phyloP scores from a whole-genome alignment of 345 rosid genomes.

The Alliaria petiolata region DNA sequence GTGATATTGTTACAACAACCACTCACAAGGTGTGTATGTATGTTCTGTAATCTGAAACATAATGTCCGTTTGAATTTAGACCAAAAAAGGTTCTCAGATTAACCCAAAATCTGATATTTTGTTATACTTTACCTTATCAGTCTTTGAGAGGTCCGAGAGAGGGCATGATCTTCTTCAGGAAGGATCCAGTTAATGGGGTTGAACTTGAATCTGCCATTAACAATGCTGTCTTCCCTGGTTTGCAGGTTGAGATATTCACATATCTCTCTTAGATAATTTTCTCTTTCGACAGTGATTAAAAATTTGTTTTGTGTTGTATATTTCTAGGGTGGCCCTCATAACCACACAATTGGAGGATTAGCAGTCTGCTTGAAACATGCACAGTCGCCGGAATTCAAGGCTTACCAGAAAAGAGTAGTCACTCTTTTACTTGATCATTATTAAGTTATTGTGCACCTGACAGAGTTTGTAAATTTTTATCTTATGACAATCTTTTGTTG shows the following conservation, averaged over 20 bases:
- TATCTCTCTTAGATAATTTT: neutral
- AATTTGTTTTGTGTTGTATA: neutral
- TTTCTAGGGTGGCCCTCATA: conserved; percentile 93
- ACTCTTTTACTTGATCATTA: neutral
- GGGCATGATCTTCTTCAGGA: conserved; percentile 95
- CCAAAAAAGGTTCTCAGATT: neutral
- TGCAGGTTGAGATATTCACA: conserved; percentile 54
- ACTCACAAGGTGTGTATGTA: conserved; percentile 73
- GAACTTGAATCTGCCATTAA: conserved; percentile 81
- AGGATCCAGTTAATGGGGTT: conserved; percentile 74
- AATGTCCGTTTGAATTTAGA: neutral
- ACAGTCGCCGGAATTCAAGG: conserved; percentile 62
- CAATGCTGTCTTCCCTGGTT: conserved; percentile 95
- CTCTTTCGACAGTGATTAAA: neutral
- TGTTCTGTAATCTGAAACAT: neutral
- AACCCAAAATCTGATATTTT: neutral
- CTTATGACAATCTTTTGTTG: neutral
- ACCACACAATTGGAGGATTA: conserved; percentile 90
- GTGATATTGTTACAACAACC: conserved; percentile 93
- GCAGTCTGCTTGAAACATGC: conserved; percentile 92
- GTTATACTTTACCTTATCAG: conserved; percentile 30
- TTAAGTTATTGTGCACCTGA: neutral
- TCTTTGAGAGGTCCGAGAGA: conserved; percentile 98
- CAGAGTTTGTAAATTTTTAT: neutral
- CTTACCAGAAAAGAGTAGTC: conserved; percentile 73